Evolutionary conservation across 2,329 filamentous ascomycete genomes (phyloP).

Genomic region (Zalaria sp.): DNA sequence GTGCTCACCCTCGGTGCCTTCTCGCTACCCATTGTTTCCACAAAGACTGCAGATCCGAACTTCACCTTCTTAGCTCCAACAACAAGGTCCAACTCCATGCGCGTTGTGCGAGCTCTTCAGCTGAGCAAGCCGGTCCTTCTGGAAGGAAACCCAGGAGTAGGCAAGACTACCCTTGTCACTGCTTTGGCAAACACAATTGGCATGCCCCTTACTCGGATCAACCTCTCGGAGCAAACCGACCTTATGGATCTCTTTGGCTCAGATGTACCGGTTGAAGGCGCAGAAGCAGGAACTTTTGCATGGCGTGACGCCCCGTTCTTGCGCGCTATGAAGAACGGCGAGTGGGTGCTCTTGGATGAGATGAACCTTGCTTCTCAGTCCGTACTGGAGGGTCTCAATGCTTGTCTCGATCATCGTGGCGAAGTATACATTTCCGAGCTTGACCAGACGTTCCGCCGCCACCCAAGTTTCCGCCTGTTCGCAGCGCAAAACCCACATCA

Average conservation of each 20-base stretch:
- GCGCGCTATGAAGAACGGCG: slow-evolving; percentile 88
- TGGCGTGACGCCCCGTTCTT: slow-evolving; percentile 95
- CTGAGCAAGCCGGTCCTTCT: slow-evolving; percentile 82
- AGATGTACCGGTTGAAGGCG: slow-evolving; percentile 90
- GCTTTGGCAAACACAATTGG: slow-evolving; percentile 71
- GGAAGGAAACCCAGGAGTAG: slow-evolving; percentile 94
- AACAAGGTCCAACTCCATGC: slow-evolving; percentile 77
- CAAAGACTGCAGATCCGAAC: slow-evolving; percentile 29
- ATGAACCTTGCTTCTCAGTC: slow-evolving; percentile 98
- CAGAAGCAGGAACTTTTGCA: slow-evolving; percentile 74
- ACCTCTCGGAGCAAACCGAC: slow-evolving; percentile 94
- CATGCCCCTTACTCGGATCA: slow-evolving; percentile 78
- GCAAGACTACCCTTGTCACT: slow-evolving; percentile 86
- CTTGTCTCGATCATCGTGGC: slow-evolving; percentile 89
- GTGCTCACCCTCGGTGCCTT: slow-evolving; percentile 62
- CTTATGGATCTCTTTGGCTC: slow-evolving; percentile 95
- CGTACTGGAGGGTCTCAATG: slow-evolving; percentile 89
- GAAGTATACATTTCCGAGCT: slow-evolving; percentile 92
- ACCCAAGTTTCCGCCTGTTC: slow-evolving; percentile 84
- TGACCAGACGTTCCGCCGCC: slow-evolving; percentile 82
- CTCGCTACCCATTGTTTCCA: slow-evolving; percentile 33
- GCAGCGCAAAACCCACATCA: slow-evolving; percentile 96
- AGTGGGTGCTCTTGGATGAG: slow-evolving; percentile 94
- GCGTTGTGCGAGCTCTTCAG: slow-evolving; percentile 78
- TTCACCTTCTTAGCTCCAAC: slow-evolving; percentile 84